A percentile compares a stretch with the other conserved stretches of the same genome.
phyloP scores from a whole-genome alignment of 2,329 filamentous ascomycete species.

The Escovopsis sp. region DNA sequence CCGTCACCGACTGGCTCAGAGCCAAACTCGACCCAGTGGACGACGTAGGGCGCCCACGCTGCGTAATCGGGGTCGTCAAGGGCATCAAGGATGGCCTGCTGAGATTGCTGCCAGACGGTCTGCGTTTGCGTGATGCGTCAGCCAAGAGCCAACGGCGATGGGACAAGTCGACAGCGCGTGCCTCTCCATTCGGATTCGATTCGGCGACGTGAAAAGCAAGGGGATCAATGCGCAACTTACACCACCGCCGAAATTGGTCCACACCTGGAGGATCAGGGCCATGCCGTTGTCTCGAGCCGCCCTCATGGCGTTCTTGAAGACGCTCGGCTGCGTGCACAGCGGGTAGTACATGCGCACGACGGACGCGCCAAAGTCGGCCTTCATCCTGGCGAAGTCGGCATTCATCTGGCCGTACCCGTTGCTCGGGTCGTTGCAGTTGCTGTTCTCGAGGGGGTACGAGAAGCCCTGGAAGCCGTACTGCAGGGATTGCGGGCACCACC shows the following conservation, averaged over 20 bases:
- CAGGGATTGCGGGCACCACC: conserved; percentile 11
- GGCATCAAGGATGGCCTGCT: conserved; percentile 9
- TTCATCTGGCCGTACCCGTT: conserved; percentile 9
- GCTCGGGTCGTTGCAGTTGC: conserved; percentile 5
- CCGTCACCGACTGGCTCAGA: conserved; percentile 11
- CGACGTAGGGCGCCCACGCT: conserved; percentile 8
- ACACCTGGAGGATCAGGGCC: conserved; percentile 10
- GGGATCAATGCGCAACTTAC: conserved; percentile 3
- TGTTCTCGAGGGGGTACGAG: conserved; percentile 9
- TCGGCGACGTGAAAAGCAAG: no score
- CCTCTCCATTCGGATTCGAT: no score
- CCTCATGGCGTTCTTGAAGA: conserved; percentile 10
- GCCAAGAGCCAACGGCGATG: not conserved
- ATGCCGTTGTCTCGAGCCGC: conserved; percentile 10
- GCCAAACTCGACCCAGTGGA: conserved; percentile 10
- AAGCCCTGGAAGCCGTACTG: conserved; percentile 11
- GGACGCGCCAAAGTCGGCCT: conserved; percentile 9
- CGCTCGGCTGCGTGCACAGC: conserved; percentile 6
- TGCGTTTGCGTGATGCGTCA: not conserved
- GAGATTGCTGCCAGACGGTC: conserved; percentile 9
- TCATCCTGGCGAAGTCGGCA: conserved; percentile 9
- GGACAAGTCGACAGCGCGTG: not conserved
- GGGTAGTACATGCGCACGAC: conserved; percentile 12
- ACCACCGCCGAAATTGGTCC: conserved; percentile 11
- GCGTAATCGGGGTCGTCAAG: conserved; percentile 7